Base-by-base conservation (phyloP, 2,329 filamentous ascomycete species). In the Paracoccidioides lutzii region DNA sequence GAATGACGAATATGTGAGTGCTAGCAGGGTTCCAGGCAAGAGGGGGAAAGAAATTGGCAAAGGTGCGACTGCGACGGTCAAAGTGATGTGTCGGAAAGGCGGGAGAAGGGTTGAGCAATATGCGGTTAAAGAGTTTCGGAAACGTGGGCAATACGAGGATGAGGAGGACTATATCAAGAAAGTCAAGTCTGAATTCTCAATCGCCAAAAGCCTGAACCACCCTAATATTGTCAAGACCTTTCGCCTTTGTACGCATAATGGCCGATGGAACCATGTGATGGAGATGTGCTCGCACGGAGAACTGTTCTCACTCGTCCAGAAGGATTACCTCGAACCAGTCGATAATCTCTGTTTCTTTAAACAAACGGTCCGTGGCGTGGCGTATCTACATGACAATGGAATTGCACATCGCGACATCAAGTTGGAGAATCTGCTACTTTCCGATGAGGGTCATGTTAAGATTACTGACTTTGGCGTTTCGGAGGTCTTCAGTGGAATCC, bases 331-430 rank as follows among this genome's bases (percentile, higher is more conserved):
- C 60, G 80, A 75, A 56, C 72, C 75, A 3, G 78, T 83, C 5
- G 88, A 94, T 66, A 83, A 87, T 8, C 74, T 87, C 37, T 95
- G 90, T 70, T 78, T 95, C 60, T 94, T 95, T 79, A 94, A 94
- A 76, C 90, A 95, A 69, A 76, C 95, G 33, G 75, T 93, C 37
- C 85, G 88, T 64, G 90, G 89, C 15, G 80, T 95, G 59, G 79
- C 83, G 64, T 93, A 95, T 66, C 76, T 95, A 28, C 90, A 95
- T 70, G 76, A 76, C 58, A 83, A 91, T 64, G 90, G 89, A 56
- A 90, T 95, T 65, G 90, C 89, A 1, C 90, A 95, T 71, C 85
- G 90, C 51, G 90, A 95, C 63, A 87, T 95, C 73, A 95, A 95
- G 71, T 79, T 90, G 9, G 90, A 95, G 69, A 95, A 95, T 63